These are phyloP conservation scores for Phytophthora meadii DNA, from an alignment of 352 stramenopile genomes.

Conservation along the genomic window DNA sequence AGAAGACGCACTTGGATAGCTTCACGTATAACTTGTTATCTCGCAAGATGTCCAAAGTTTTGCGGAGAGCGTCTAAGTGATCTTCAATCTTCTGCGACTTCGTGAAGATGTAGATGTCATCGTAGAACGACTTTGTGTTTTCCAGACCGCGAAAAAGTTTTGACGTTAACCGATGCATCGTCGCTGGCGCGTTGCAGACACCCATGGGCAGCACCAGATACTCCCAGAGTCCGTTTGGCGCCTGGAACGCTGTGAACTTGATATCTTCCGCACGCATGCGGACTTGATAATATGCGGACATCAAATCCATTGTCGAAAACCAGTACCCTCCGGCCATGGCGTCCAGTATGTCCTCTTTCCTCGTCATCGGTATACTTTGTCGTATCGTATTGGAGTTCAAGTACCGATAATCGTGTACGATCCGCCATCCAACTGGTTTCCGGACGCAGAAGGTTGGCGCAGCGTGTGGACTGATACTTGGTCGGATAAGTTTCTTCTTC, in stretches of 20 bases:
- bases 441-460: constrained; percentile 24
- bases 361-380: constrained; percentile 2
- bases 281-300: constrained; percentile 31
- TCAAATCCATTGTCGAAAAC: constrained; percentile 27
- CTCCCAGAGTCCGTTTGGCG: no score
- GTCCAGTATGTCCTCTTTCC: background rate
- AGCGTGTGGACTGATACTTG: constrained; percentile 12
- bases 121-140: constrained; percentile 16
- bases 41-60: constrained; percentile 9
- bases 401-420: constrained; percentile 7
- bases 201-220: no score
- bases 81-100: constrained; percentile 5
- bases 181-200: background rate
- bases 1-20: constrained; percentile 8
- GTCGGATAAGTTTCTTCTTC: constrained; percentile 8
- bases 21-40: constrained; percentile 13
- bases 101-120: constrained; percentile 15
- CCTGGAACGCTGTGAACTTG: no score
- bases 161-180: constrained; percentile 12
- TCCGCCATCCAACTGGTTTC: constrained; percentile 6
- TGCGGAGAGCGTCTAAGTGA: background rate
- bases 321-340: background rate
- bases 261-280: constrained; percentile 9
- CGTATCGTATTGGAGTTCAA: constrained; percentile 3
- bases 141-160: background rate